phyloP scores from a whole-genome alignment of 441 rosid genomes.

The Adansonia madagascariensis region DNA sequence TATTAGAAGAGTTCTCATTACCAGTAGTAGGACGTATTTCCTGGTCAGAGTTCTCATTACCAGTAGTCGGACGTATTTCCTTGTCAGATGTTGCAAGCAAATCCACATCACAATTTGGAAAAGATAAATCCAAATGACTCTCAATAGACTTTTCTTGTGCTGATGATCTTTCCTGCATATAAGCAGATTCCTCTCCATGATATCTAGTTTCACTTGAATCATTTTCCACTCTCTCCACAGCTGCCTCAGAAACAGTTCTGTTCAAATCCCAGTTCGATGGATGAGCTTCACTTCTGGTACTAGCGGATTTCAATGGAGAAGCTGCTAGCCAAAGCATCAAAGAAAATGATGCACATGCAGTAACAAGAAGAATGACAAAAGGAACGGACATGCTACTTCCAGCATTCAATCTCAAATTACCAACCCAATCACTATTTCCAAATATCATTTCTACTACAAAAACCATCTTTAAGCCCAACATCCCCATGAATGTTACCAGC shows the following conservation, averaged over 20 bases:
- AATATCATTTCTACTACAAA: conserved; percentile 87
- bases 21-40: conserved; percentile 45
- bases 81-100: conserved; percentile 58
- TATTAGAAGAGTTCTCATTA: conserved; percentile 46
- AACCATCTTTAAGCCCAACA: conserved; percentile 75
- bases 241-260: conserved; percentile 41
- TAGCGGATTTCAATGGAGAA: conserved; percentile 85
- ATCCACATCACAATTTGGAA: conserved; percentile 36
- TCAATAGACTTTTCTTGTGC: conserved; percentile 38
- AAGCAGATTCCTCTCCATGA: conserved; percentile 40
- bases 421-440: conserved; percentile 92
- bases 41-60: conserved; percentile 54
- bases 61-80: conserved; percentile 46
- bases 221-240: conserved; percentile 45
- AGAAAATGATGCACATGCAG: conserved; percentile 73
- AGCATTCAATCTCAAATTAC: conserved; percentile 78
- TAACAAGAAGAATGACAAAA: conserved; percentile 60
- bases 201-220: conserved; percentile 43
- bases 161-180: conserved; percentile 40
- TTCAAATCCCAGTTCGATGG: conserved; percentile 57
- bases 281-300: conserved; percentile 53
- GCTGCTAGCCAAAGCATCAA: conserved; percentile 92
- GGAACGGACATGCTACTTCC: conserved; percentile 57
- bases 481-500: conserved; percentile 64
- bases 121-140: conserved; percentile 42